Evolutionary conservation across 148 eudicot genomes (phyloP), one percentile per base, ranked within the genome.

Genomic region (Nepenthes mirabilis): DNA sequence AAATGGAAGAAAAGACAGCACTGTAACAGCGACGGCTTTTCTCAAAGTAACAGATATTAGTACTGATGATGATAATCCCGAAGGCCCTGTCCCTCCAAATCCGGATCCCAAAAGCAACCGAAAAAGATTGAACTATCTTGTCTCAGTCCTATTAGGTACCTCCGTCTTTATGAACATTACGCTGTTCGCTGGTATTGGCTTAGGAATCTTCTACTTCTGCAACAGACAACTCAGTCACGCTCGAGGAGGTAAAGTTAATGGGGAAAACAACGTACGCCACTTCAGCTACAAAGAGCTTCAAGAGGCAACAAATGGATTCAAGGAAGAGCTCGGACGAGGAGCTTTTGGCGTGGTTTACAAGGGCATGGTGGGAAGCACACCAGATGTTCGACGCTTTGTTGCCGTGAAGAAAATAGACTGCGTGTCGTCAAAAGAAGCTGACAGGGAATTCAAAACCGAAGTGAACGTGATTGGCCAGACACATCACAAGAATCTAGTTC

Each of bases 261-360:
- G 6, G 48, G 58, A 63, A 63, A 40, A 14, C 36, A 56, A 63
- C 52, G 62, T 73, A 52, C 63, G 35, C 58, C 57, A 63, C 59
- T 81, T 81, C 59, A 72, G 60, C 13, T 72, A 69, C 55, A 55
- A 69, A 63, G 84, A 73, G 62, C 88, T 83, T 8, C 70, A 12
- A 32, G 62, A 70, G 23, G 82, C 84, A 8, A 80, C 88, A 33
- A 1, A 64, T 55, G 82, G 71, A 53, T 83, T 80, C 53, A 70
- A 66, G 34, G 79, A 80, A 73, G 88, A 72, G 53, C 33, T 59
- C 35, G 80, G 77, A 1, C 33, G 35, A 7, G 77, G 74, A 1
- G 80, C 80, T 56, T 76, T 47, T 62, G 76, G 73, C 5, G 9
- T 78, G 65, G 88, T 80, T 14, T 80, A 75, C 68, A 83, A 70